Evolutionary conservation across 345 rosid genomes (phyloP), one percentile per base, ranked within the genome.

Genomic region (Nephelium lappaceum): DNA sequence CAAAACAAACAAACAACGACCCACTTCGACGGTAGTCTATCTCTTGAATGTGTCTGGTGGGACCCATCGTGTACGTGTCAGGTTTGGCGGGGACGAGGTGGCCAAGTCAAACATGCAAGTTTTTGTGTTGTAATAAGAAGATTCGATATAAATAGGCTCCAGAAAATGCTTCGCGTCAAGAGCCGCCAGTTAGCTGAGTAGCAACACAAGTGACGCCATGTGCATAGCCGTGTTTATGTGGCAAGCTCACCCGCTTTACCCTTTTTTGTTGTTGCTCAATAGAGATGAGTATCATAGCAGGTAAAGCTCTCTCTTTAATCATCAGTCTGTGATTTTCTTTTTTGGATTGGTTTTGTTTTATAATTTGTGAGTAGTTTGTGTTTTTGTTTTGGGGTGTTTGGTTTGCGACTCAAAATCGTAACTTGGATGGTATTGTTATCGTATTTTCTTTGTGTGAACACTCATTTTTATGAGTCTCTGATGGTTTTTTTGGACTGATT

Each of bases 261-360:
- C 90, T 7, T 82, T 95, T 80, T 72, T 91, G 71, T 83, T 95
- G n/a, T 79, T 95, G 38, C 87, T 87, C 71, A 93, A 95, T 84
- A 85, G 98, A 84, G 97, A 95, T 77, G 98, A 94, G 78, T 82
- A 82, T 77, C 92, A 79, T 73, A 75, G 77, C 82, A 85, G 97
- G 97, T 89, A 53, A 72, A 61, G 24, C 25, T 31, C 27, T 15
- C 0, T 11, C 24, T 1, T 72, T 6, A 62, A 45, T n/a, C 27
- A 14, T 60, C 25, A 57, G 27, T 60, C 64, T 60, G 7, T 6
- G 12, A 60, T 60, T 12, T 3, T 27, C 19, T 45, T 19, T 43
- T 43, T 45, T 43, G 12, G 53, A 31, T 31, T 64, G 61, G 5
- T 63, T 45, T 62, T 11, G 69, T 36, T 21, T 16, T 47, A 1